Percentiles rank a stretch among this genome's conserved stretches.
Evolutionary conservation across 495 filamentous ascomycete genomes (phyloP).

Genomic region (Penicillium riverlandense): DNA sequence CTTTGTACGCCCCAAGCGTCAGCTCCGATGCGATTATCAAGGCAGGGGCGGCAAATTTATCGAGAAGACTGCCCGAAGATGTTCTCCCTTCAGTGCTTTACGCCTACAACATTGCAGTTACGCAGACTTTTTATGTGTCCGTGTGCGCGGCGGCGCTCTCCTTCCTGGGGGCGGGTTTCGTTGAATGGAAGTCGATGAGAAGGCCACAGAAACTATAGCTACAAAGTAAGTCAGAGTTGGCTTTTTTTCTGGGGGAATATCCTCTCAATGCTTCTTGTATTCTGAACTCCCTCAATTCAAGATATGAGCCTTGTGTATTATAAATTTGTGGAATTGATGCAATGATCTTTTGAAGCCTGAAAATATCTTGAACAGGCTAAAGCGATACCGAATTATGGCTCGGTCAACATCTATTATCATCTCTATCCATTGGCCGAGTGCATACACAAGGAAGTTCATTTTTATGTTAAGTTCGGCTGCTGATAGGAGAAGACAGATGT

Average conservation of each 20-base stretch:
- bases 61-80: conserved; percentile 34
- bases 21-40: conserved; percentile 43
- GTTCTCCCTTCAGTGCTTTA: conserved; percentile 48
- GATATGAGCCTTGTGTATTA: too few species aligned
- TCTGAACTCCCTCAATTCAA: not conserved
- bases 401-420: too few species aligned
- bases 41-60: conserved; percentile 62
- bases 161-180: conserved; percentile 49
- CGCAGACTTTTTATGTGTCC: conserved; percentile 59
- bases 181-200: conserved; percentile 75
- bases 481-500: too few species aligned
- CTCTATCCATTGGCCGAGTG: too few species aligned
- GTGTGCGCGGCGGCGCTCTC: conserved; percentile 53
- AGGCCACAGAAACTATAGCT: not conserved
- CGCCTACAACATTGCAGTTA: conserved; percentile 67
- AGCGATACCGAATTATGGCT: too few species aligned
- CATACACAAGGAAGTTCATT: too few species aligned
- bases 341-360: too few species aligned
- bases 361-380: too few species aligned
- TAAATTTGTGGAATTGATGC: too few species aligned
- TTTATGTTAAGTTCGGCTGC: too few species aligned
- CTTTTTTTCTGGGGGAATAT: not conserved
- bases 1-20: conserved; percentile 40
- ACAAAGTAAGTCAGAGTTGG: not conserved
- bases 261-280: not conserved